These are phyloP conservation scores for Spathaspora arborariae DNA, from an alignment of 805 yeast genomes.

Conservation along the genomic window DNA sequence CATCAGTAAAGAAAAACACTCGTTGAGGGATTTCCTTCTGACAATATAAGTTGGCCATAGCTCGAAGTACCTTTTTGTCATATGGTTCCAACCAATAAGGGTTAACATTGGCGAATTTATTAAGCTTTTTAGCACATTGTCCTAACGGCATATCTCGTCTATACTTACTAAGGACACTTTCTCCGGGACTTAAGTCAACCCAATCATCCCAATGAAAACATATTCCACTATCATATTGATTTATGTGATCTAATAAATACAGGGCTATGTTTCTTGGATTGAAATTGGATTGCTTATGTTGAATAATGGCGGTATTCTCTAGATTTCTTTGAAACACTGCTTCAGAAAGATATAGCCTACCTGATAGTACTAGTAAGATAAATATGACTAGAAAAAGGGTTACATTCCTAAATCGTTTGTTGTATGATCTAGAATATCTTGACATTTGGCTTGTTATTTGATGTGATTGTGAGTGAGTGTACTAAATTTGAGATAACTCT, in stretches of 20 bases:
- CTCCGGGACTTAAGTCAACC: conserved; percentile 27
- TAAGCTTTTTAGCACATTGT: conserved; percentile 18
- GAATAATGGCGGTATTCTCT: conserved; percentile 19
- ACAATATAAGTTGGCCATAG: conserved; percentile 33
- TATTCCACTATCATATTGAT: conserved; percentile 16
- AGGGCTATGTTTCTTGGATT: conserved; percentile 21
- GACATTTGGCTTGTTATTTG: neutral
- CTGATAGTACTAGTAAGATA: conserved; percentile 2
- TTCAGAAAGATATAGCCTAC: neutral
- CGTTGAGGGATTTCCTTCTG: conserved; percentile 23
- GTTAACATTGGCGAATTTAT: conserved; percentile 23
- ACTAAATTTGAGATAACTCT: neutral
- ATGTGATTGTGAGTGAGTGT: too few relatives aligned
- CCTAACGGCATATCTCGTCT: conserved; percentile 17
- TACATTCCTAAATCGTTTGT: conserved; percentile 15
- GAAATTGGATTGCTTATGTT: conserved; percentile 19
- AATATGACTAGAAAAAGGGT: conserved; percentile 11
- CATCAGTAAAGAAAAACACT: conserved; percentile 22
- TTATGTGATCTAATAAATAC: conserved; percentile 4
- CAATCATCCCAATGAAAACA: conserved; percentile 41
- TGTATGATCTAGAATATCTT: conserved; percentile 15
- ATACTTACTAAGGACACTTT: conserved; percentile 15
- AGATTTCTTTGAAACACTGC: conserved; percentile 19
- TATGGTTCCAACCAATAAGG: conserved; percentile 33
- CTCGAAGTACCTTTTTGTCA: conserved; percentile 27